Percentiles rank a stretch among this genome's conserved stretches.
Conservation (phyloP, 768 basidiomycete genomes). For the Pulveroboletus sp. region DNA sequence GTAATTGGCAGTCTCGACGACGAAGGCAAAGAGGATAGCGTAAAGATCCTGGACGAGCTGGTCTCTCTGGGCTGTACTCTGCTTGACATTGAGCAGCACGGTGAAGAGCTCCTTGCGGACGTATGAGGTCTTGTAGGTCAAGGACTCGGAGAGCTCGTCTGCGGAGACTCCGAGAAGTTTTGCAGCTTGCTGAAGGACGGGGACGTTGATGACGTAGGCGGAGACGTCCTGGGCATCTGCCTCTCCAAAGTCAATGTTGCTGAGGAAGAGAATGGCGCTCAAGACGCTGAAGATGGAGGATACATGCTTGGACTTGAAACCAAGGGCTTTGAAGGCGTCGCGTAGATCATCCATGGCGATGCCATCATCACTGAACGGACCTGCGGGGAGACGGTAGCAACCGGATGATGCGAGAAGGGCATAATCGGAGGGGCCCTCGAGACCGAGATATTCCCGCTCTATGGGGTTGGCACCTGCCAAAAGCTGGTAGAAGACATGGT, state of each 20-base stretch:
- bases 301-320: constrained; percentile 60
- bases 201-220: constrained; percentile 44
- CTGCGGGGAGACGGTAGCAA: constrained; percentile 61
- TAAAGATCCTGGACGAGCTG: constrained; percentile 56
- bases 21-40: constrained; percentile 58
- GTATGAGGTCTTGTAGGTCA: constrained; percentile 57
- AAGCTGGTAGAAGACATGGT: constrained; percentile 65
- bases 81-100: constrained; percentile 48
- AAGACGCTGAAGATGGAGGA: constrained; percentile 52
- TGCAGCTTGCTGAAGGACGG: constrained; percentile 47
- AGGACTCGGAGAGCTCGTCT: constrained; percentile 50
- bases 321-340: constrained; percentile 50
- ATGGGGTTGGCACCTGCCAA: constrained; percentile 53
- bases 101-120: constrained; percentile 57
- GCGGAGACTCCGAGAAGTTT: constrained; percentile 47
- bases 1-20: constrained; percentile 62
- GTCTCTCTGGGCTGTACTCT: constrained; percentile 51
- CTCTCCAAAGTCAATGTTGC: constrained; percentile 57
- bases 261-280: constrained; percentile 50
- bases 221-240: constrained; percentile 52
- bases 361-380: constrained; percentile 58
- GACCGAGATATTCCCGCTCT: constrained; percentile 48
- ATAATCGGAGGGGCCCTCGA: constrained; percentile 60
- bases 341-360: constrained; percentile 56
- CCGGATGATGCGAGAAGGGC: constrained; percentile 54